Conservation (phyloP, 495 filamentous ascomycete genomes). For the Echria macrotheca region DNA sequence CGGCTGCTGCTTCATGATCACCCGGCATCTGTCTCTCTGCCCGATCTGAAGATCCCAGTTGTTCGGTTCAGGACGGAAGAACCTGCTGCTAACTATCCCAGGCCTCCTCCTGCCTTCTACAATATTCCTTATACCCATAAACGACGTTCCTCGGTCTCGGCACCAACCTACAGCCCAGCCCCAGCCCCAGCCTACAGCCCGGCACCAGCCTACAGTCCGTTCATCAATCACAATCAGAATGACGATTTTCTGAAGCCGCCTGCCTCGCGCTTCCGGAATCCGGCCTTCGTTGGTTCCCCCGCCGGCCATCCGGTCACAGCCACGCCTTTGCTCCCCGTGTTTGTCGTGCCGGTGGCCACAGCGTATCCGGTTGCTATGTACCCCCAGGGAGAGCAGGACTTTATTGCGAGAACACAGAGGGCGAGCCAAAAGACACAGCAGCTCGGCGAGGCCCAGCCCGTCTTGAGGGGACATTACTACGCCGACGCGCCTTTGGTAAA, state of each 20-base stretch:
- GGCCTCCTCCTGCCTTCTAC: slow-evolving; percentile 7
- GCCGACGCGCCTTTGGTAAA: slow-evolving; percentile 12
- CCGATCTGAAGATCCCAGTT: no score
- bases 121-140: slow-evolving; percentile 7
- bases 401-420: slow-evolving; percentile 21
- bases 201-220: background rate
- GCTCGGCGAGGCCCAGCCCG: slow-evolving; percentile 1
- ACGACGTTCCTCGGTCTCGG: background rate
- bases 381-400: slow-evolving; percentile 24
- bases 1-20: background rate
- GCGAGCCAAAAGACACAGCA: slow-evolving; percentile 20
- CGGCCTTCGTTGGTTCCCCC: background rate
- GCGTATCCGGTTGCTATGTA: slow-evolving; percentile 19
- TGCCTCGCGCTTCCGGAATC: background rate
- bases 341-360: background rate
- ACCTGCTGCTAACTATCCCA: background rate
- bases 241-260: slow-evolving; percentile 4
- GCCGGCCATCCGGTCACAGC: background rate
- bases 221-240: background rate
- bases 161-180: background rate
- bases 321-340: background rate
- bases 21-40: no score
- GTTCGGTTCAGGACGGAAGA: no score
- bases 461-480: background rate
- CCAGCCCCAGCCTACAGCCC: no score